These are phyloP conservation scores for Leccinum uliginosum DNA, from an alignment of 768 basidiomycete genomes.

Conservation along the genomic window DNA sequence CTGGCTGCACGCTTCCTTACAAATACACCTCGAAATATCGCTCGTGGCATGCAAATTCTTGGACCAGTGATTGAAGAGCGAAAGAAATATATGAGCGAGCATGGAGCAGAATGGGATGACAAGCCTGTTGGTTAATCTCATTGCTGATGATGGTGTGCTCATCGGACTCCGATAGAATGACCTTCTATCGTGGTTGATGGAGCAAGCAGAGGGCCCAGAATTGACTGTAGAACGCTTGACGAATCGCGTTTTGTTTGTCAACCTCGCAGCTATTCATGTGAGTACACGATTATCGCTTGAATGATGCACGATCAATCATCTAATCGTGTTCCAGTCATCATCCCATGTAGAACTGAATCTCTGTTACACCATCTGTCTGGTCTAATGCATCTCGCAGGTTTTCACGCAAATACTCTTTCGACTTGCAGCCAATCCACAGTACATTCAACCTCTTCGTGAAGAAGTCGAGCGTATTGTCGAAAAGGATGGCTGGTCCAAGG, in stretches of 20 bases:
- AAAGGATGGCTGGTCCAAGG: slow-evolving; percentile 6
- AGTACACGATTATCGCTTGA: neutral
- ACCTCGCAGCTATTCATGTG: neutral
- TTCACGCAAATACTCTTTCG: slow-evolving; percentile 2
- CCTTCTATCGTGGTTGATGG: neutral
- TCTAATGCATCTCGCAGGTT: neutral
- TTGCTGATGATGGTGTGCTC: neutral
- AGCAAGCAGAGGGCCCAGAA: slow-evolving; percentile 7
- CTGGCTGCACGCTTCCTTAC: neutral
- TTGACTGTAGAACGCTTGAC: neutral
- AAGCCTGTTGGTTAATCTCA: neutral
- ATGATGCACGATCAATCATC: neutral
- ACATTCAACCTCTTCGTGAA: slow-evolving; percentile 2
- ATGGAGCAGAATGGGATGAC: neutral
- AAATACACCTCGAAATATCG: neutral
- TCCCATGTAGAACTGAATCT: neutral
- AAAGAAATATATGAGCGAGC: neutral
- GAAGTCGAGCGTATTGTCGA: neutral
- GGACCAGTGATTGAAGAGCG: slow-evolving; percentile 3
- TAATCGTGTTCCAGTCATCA: neutral
- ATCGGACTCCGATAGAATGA: neutral
- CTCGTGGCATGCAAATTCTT: neutral
- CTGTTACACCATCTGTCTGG: neutral
- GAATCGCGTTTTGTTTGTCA: neutral
- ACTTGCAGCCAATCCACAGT: neutral